Evolutionary conservation across 768 basidiomycete species (phyloP), one percentile per base, ranked within the genome.

Genomic region (Hygrophoropsis aurantiaca): DNA sequence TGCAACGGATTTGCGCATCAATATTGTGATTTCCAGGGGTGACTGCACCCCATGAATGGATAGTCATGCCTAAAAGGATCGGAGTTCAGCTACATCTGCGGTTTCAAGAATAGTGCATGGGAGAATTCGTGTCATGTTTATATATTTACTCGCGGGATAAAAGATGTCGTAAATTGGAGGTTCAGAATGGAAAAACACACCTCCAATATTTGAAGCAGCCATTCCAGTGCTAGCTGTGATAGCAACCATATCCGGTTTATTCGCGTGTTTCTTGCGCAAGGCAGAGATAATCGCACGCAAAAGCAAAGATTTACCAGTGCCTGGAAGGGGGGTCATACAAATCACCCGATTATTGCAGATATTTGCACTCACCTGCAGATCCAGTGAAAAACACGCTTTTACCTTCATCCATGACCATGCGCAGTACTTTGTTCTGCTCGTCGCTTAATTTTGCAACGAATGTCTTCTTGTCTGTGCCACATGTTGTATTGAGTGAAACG

Each of bases 361-460:
- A 30, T 30, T 30, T n/a, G n/a, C 11, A 56, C 73, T 41, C 51
- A 82, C 83, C 83, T n/a, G 84, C 84, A 4, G 78, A 76, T 4
- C 84, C 84, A 7, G 84, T 85, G 58, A 85, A 85, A 65, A 86
- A 85, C 13, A 86, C 72, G 40, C 66, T 82, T 64, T 79, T 75
- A 10, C 73, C 77, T 26, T 79, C 74, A 2, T 82, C 75, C 9
- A 84, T 76, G 3, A 73, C 74, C 62, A 82, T 67, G 32, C 64
- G 60, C 38, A 84, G 54, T 0, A 85, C 77, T 24, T 60, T 60
- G 33, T 69, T 66, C 57, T 85, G 84, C 51, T 85, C 81, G 8
- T 69, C 64, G 48, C 77, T 80, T 36, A 84, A 70, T 5, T 70
- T 56, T 2, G 81, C 74, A 16, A 65, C 46, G 2, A 55, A 58